Conservation (phyloP, 2,329 filamentous ascomycete genomes). For the Trichoderma afroharzianum region DNA sequence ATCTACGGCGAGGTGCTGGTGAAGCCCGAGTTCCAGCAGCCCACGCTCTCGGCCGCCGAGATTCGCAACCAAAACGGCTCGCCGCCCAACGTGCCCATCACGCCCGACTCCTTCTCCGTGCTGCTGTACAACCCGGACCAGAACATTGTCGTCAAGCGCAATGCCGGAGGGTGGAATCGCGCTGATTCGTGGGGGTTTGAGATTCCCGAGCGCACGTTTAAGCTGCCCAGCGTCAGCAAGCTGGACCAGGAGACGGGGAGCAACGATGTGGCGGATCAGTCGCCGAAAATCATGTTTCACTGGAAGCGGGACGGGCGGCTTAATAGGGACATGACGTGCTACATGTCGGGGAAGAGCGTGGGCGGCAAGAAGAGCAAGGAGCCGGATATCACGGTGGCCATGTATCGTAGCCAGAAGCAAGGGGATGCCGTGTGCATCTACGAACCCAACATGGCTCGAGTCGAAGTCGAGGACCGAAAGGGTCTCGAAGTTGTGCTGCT, state of each 20-base stretch:
- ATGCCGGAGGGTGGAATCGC: constrained; percentile 74
- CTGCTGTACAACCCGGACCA: constrained; percentile 95
- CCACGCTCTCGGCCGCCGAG: constrained; percentile 76
- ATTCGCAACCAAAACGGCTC: constrained; percentile 66
- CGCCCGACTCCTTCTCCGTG: constrained; percentile 76
- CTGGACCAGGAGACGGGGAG: constrained; percentile 67
- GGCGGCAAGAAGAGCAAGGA: constrained; percentile 81
- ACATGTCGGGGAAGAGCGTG: constrained; percentile 73
- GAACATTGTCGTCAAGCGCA: constrained; percentile 65
- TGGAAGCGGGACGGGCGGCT: constrained; percentile 88
- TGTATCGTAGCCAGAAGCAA: constrained; percentile 68
- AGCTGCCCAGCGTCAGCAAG: constrained; percentile 70
- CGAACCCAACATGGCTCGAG: constrained; percentile 83
- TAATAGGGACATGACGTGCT: constrained; percentile 84
- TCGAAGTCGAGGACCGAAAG: constrained; percentile 92
- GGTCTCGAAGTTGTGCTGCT: constrained; percentile 81
- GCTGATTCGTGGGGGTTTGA: constrained; percentile 87
- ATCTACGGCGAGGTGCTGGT: constrained; percentile 85
- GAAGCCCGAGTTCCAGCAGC: constrained; percentile 80
- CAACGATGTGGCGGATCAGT: constrained; percentile 41
- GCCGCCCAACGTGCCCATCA: constrained; percentile 56
- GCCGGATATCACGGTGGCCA: constrained; percentile 89
- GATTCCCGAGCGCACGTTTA: constrained; percentile 82
- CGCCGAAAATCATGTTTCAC: constrained; percentile 76
- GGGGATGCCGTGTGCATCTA: constrained; percentile 76